Evolutionary conservation across 2,329 filamentous ascomycete species (phyloP), one percentile per base, ranked within the genome.

Genomic region (Claviceps spartinae): DNA sequence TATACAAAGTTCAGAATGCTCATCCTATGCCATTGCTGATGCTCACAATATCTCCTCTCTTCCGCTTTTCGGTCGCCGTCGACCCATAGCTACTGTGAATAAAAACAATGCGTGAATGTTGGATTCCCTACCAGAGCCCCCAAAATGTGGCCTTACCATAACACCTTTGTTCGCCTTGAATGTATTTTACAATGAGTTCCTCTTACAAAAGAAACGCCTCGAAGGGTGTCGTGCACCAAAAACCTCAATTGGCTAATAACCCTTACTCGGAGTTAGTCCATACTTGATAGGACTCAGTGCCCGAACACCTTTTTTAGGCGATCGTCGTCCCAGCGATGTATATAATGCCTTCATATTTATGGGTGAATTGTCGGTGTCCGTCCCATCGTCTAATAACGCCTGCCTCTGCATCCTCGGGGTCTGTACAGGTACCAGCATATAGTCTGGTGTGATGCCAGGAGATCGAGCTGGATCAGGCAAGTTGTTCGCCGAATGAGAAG

Each of bases 351-450:
- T 71, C 51, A 69, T 63, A 40, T 65, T 66, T 5, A 67, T 67
- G 0, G 75, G 74, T 7, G 75, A 75, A 26, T 57, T 72, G 51
- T 80, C 77, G 3, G 74, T 77, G 42, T 79, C 77, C 0, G 71
- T 74, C 1, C 64, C 71, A 8, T 76, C 73, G 48, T 71, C 69
- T 9, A 69, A 53, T 47, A 70, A 61, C n/a, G 65, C 64, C 47
- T 72, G 69, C 22, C 74, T 68, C 50, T 69, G 69, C 48, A 68
- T 59, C 36, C 62, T 67, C 4, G 74, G 74, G 14, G 74, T 77
- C 56, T 75, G 72, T 26, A 76, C 70, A 3, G 73, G 74, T 48
- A 75, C 69, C 65, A 70, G 72, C 60, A 76, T 74, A 58, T 74
- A 75, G 0, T 71, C 70, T 48, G 74, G 71, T 4, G 62, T 62